Evolutionary conservation across 2,329 filamentous ascomycete genomes (phyloP).

Genomic region (Tolypocladium pustulatum): DNA sequence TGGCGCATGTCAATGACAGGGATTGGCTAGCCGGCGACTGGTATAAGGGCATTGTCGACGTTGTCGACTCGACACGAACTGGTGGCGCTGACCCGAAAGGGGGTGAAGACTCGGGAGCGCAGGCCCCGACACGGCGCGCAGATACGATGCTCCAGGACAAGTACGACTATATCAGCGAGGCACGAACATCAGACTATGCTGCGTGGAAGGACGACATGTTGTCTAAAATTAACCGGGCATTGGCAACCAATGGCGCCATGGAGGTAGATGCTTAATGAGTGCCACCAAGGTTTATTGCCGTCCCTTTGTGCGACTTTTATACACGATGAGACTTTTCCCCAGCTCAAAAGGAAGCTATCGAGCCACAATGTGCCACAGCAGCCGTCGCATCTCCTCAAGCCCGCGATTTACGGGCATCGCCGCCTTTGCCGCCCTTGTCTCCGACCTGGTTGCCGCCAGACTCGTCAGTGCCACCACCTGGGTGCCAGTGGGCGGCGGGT

Average conservation of each 20-base stretch:
- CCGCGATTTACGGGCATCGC: background rate
- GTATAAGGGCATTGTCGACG: constrained; percentile 49
- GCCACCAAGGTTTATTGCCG: background rate
- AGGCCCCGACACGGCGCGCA: constrained; percentile 34
- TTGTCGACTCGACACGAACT: constrained; percentile 25
- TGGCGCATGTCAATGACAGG: constrained; percentile 44
- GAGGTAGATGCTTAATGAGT: constrained; percentile 21
- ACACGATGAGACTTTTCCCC: background rate
- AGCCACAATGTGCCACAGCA: background rate
- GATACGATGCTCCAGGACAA: constrained; percentile 68
- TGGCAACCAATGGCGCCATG: constrained; percentile 17
- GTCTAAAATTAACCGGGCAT: constrained; percentile 39
- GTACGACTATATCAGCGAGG: constrained; percentile 60
- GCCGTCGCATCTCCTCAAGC: background rate
- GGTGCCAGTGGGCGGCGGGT: constrained; percentile 3
- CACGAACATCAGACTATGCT: constrained; percentile 48
- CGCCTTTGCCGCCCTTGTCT: background rate
- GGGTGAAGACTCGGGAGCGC: constrained; percentile 15
- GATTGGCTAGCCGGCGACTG: constrained; percentile 54
- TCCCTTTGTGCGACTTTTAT: background rate
- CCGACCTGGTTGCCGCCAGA: background rate
- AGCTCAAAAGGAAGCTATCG: background rate
- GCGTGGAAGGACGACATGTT: constrained; percentile 55
- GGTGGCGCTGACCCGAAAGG: constrained; percentile 22
- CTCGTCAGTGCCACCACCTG: background rate